Conservation (phyloP, 345 rosid species). For the Eucalyptus polyanthemos region DNA sequence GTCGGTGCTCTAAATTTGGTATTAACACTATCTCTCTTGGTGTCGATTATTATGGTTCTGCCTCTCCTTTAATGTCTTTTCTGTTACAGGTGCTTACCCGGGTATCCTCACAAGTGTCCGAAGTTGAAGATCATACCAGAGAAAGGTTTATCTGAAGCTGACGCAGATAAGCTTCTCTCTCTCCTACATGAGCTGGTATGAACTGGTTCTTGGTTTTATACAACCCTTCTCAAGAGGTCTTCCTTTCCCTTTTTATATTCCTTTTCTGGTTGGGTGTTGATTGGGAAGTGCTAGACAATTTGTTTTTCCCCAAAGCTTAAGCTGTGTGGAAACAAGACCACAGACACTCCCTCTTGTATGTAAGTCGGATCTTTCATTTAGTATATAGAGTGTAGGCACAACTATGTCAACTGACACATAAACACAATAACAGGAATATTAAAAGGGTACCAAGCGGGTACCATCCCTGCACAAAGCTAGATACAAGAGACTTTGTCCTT, state of each 20-base stretch:
- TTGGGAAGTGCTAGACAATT: neutral
- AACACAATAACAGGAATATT: neutral
- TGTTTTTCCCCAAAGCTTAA: neutral
- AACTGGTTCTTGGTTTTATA: neutral
- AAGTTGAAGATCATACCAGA: conserved; percentile 78
- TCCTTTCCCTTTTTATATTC: neutral
- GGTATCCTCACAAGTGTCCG: conserved; percentile 91
- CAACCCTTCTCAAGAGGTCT: neutral
- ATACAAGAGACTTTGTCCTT: neutral
- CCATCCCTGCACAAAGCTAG: neutral
- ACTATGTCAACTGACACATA: neutral
- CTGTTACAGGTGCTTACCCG: conserved; percentile 72
- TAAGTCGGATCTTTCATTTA: neutral
- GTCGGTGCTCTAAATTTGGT: conserved; percentile 13
- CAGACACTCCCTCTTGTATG: neutral
- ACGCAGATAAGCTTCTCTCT: conserved; percentile 66
- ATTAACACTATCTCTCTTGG: neutral
- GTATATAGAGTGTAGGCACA: neutral
- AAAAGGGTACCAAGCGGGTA: neutral
- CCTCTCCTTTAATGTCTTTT: neutral
- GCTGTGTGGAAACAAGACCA: neutral
- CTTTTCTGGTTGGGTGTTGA: neutral
- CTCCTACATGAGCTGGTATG: conserved; percentile 80
- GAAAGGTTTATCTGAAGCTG: conserved; percentile 56
- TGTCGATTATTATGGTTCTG: neutral